A percentile compares a stretch with the other conserved stretches of the same genome.
phyloP scores from a whole-genome alignment of 2,329 filamentous ascomycete genomes.

The Nectriaceae sp. region DNA sequence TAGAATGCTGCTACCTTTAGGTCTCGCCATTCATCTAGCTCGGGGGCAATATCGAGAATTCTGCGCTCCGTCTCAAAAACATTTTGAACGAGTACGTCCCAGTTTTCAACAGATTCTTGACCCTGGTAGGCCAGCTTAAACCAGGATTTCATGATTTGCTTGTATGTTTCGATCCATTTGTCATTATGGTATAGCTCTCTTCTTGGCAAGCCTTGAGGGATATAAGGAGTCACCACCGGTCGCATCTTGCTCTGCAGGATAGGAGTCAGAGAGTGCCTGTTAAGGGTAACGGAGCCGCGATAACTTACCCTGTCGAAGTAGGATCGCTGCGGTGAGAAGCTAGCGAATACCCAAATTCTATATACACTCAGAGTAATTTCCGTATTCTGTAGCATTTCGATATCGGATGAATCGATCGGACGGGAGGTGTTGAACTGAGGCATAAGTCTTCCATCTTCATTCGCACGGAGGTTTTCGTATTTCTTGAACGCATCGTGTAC shows the following conservation, averaged over 20 bases:
- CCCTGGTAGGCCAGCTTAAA: slow-evolving; percentile 1
- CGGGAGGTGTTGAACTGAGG: slow-evolving; percentile 1
- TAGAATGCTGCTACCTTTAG: slow-evolving; percentile 2
- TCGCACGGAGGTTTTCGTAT: neutral
- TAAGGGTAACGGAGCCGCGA: neutral
- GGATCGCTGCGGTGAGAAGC: slow-evolving; percentile 12
- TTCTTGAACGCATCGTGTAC: slow-evolving; percentile 6
- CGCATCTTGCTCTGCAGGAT: slow-evolving; percentile 9
- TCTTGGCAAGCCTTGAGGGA: slow-evolving; percentile 7
- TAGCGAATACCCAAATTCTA: slow-evolving; percentile 14
- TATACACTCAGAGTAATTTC: neutral
- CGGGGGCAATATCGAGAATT: slow-evolving; percentile 6
- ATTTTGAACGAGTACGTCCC: neutral
- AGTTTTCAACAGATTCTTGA: neutral
- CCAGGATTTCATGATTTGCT: neutral
- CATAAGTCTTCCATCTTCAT: neutral
- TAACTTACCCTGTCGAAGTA: slow-evolving; percentile 14
- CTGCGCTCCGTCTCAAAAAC: slow-evolving; percentile 9
- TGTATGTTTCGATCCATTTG: neutral
- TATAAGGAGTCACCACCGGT: slow-evolving; percentile 6
- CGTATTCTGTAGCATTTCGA: slow-evolving; percentile 2
- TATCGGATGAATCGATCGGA: slow-evolving; percentile 4
- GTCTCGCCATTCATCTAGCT: neutral
- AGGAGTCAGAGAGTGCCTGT: neutral
- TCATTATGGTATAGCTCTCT: slow-evolving; percentile 4